A percentile compares a stretch with the other conserved stretches of the same genome.
Conservation (phyloP, 371 early-diverging fungal genomes). For the Actinomortierella wolfii region DNA sequence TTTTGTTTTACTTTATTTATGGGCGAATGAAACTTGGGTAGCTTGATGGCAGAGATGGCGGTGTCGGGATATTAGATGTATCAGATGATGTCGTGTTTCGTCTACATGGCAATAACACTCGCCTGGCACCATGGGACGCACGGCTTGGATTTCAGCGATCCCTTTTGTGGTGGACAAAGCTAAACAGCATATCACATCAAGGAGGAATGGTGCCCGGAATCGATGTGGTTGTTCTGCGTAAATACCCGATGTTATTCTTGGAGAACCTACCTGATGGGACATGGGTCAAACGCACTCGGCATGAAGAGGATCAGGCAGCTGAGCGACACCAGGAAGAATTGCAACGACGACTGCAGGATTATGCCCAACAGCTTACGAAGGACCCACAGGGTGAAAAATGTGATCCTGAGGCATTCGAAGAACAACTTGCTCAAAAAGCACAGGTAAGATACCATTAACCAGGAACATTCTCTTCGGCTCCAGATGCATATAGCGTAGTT, state of each 20-base stretch:
- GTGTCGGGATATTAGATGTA: slow-evolving; percentile 48
- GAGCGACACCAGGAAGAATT: slow-evolving; percentile 26
- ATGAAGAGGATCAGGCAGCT: slow-evolving; percentile 63
- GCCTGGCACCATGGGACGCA: slow-evolving; percentile 71
- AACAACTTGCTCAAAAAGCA: slow-evolving; percentile 24
- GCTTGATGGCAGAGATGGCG: slow-evolving; percentile 29
- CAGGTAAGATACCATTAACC: slow-evolving; percentile 7
- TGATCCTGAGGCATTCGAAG: slow-evolving; percentile 10
- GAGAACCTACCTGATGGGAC: slow-evolving; percentile 59
- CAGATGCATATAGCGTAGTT: slow-evolving; percentile 12
- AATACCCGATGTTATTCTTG: slow-evolving; percentile 62
- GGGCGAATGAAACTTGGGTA: too few relatives aligned
- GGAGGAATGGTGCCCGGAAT: slow-evolving; percentile 77
- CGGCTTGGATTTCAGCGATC: slow-evolving; percentile 64
- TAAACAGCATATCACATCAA: slow-evolving; percentile 54
- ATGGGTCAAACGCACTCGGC: slow-evolving; percentile 51
- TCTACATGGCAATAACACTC: slow-evolving; percentile 65
- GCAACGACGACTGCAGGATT: slow-evolving; percentile 19
- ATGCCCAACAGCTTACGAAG: slow-evolving; percentile 32
- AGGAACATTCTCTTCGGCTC: background rate
- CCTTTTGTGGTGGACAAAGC: slow-evolving; percentile 41
- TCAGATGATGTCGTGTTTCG: slow-evolving; percentile 37
- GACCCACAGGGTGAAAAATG: slow-evolving; percentile 13
- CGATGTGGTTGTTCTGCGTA: slow-evolving; percentile 69
- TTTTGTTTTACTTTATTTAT: too few relatives aligned